Evolutionary conservation across 2,329 filamentous ascomycete species (phyloP), one percentile per base, ranked within the genome.

Genomic region (Penicillium janthinellum): DNA sequence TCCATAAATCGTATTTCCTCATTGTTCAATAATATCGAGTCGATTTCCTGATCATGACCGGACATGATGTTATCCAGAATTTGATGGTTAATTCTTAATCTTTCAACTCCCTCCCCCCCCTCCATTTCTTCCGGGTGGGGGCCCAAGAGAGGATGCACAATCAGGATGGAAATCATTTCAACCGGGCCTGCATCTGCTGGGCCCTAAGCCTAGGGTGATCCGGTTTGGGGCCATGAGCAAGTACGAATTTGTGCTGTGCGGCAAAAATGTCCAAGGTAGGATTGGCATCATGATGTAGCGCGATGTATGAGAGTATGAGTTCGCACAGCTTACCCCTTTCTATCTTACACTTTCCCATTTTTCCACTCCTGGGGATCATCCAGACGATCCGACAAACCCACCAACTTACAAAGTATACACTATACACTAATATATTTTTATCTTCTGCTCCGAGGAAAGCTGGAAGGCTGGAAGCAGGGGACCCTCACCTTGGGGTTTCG

Each of bases 401-500:
- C 25, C 7, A 10, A 28, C 14, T 20, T 45, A n/a, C 15, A 22
- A 10, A n/a, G 41, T 57, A 59, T 31, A 31, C 8, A 31, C 8
- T 6, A 8, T 31, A 15, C 42, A 28, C 12, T 45, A 22, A 31
- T 61, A 31, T 61, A 61, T 60, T 59, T 62, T 64, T 60, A 54
- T 59, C 44, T 22, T 47, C 53, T 45, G 39, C 48, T 41, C 35
- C 47, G 55, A 60, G 54, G 41, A 31, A 10, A 5, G 31, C 31
- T 31, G 31, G 31, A 31, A 10, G 31, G 31, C 31, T 31, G 44
- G 3, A 20, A n/a, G n/a, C 17, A 37, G 31, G 3, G 53, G 56
- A 61, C 57, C 55, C 53, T 49, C 47, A 54, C 48, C 56, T 61
- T 56, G 59, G 59, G 56, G 47, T 51, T 52, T 59, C 59, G 63